Evolutionary conservation across 2,329 filamentous ascomycete genomes (phyloP), one percentile per base, ranked within the genome.

Genomic region (Alternaria sp.): DNA sequence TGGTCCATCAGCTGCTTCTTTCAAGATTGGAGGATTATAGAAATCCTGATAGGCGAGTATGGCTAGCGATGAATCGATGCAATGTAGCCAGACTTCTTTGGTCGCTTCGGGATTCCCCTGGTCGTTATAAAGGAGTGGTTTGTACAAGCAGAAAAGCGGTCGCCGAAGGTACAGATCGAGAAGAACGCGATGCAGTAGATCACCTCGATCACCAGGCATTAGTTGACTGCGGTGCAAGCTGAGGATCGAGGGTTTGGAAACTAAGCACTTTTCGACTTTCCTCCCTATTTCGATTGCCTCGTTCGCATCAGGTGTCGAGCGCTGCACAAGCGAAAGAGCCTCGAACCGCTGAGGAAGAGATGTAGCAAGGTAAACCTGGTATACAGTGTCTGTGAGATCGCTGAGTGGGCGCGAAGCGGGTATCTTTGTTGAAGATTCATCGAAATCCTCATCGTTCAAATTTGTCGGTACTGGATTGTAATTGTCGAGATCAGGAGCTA

Each of bases 11-110:
- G 54, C 57, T 6, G 61, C 20, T 4, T 22, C 44, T 7, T 30
- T 28, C 7, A 68, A 58, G 7, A 55, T 22, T 20, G 51, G 44
- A 5, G 61, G 22, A 4, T 57, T 58, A 39, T 65, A 68, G 4
- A 67, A 53, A 16, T 63, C 61, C 42, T 65, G 59, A 24, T 71
- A 71, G 3, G 69, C 69, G 22, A 72, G 58, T 7, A 72, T 67
- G 14, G 51, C 58, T 7, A 64, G 47, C 11, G 69, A 68, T 12
- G 67, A 69, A 16, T 61, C 57, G n/a, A 71, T 62, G 28, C 68
- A 71, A 28, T 63, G 59, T 49, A 39, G 44, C 22, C 58, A 61
- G 7, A 70, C 59, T 34, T 69, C 65, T 4, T 42, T 34, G 28
- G 44, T 49, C 7, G 16, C 53, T 38, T 26, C 32, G 2, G 42